Evolutionary conservation across 495 filamentous ascomycete genomes (phyloP).

Genomic region (Astrothelium macrocarpum): DNA sequence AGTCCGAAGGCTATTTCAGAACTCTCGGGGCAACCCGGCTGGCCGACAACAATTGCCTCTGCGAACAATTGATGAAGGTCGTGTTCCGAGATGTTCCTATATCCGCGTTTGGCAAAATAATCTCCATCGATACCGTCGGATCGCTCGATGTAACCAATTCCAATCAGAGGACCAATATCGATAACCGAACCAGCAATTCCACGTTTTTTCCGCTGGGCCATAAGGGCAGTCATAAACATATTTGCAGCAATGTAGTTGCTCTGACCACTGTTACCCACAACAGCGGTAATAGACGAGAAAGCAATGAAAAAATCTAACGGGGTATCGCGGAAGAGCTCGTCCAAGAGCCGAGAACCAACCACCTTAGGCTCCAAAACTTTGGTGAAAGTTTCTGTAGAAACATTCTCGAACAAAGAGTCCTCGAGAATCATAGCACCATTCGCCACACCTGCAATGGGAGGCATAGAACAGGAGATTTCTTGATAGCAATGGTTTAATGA

Average conservation of each 20-base stretch:
- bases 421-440: conserved; percentile 13
- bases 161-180: conserved; percentile 8
- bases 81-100: not conserved
- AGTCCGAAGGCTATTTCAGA: not conserved
- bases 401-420: conserved; percentile 4
- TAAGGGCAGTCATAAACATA: conserved; percentile 8
- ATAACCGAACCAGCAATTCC: conserved; percentile 9
- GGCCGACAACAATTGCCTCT: conserved; percentile 7
- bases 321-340: not conserved
- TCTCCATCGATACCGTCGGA: not conserved
- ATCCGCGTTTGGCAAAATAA: not conserved
- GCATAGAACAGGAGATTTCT: not conserved
- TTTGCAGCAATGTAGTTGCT: conserved; percentile 14
- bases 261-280: conserved; percentile 12
- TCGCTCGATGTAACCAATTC: conserved; percentile 14
- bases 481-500: not conserved
- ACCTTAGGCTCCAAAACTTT: conserved; percentile 3
- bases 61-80: conserved; percentile 9
- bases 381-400: not conserved
- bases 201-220: conserved; percentile 1
- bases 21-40: not conserved
- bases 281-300: conserved; percentile 10
- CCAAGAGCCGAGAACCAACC: not conserved
- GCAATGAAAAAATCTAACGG: conserved; percentile 14
- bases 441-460: conserved; percentile 6